Conservation (phyloP, 495 filamentous ascomycete species). For the Entonaema liquescens region DNA sequence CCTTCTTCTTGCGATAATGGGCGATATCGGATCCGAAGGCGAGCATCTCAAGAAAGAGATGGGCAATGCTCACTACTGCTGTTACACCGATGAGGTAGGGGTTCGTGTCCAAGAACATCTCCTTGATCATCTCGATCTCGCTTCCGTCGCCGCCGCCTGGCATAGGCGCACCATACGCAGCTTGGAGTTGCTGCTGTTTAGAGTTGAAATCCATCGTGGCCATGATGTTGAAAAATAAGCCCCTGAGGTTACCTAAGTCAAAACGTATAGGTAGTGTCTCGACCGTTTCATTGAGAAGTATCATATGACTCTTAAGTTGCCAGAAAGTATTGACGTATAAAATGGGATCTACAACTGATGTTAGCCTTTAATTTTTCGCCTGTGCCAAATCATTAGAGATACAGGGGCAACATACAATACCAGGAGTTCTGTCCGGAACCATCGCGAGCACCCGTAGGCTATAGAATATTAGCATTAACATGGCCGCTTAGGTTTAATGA, state of each 20-base stretch:
- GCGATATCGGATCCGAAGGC: slow-evolving; percentile 98
- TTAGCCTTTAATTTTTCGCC: slow-evolving; percentile 6
- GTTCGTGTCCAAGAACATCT: slow-evolving; percentile 92
- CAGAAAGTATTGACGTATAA: slow-evolving; percentile 95
- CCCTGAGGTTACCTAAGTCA: slow-evolving; percentile 78
- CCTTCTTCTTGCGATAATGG: slow-evolving; percentile 99
- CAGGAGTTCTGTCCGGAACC: slow-evolving; percentile 86
- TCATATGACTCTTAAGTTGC: slow-evolving; percentile 93
- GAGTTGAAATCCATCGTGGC: slow-evolving; percentile 85
- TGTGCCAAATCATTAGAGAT: background rate
- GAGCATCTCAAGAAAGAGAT: slow-evolving; percentile 94
- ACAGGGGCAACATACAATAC: slow-evolving; percentile 74
- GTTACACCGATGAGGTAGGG: slow-evolving; percentile 88
- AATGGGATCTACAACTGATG: slow-evolving; percentile 66
- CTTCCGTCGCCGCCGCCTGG: slow-evolving; percentile 65
- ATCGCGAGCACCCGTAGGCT: slow-evolving; percentile 73
- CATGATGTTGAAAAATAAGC: slow-evolving; percentile 92
- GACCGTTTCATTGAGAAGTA: slow-evolving; percentile 89
- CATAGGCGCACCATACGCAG: slow-evolving; percentile 66
- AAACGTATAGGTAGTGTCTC: slow-evolving; percentile 83
- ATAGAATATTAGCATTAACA: slow-evolving; percentile 25
- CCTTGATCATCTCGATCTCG: slow-evolving; percentile 96
- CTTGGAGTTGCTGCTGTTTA: slow-evolving; percentile 80
- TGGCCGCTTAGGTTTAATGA: background rate
- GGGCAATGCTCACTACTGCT: slow-evolving; percentile 81